Evolutionary conservation across 768 basidiomycete species (phyloP).

Genomic region (Chalciporus chontae): DNA sequence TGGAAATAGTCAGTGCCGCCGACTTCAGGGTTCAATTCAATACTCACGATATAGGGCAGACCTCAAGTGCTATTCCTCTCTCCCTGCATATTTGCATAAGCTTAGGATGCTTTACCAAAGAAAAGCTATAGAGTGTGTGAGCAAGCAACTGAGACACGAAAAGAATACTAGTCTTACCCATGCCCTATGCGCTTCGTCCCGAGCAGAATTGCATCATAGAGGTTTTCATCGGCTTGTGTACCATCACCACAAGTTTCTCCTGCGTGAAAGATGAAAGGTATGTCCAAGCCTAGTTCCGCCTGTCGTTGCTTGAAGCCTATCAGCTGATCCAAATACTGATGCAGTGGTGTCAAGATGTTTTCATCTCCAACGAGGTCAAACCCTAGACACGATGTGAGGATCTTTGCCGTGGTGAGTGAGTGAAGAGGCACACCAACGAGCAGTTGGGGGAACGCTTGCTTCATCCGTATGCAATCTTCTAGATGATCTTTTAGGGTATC

Average conservation of each 20-base stretch:
- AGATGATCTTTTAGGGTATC: conserved; percentile 62
- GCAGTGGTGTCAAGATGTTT: conserved; percentile 55
- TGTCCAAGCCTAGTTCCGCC: conserved; percentile 49
- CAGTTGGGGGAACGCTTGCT: conserved; percentile 69
- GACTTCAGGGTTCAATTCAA: background rate
- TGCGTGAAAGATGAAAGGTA: conserved; percentile 78
- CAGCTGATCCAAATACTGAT: conserved; percentile 59
- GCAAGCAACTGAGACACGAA: background rate
- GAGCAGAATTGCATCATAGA: conserved; percentile 76
- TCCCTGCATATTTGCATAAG: conserved; percentile 66
- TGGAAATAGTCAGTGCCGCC: conserved; percentile 1
- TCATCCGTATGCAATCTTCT: conserved; percentile 73
- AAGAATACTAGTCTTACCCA: conserved; percentile 42
- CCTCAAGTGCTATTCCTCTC: conserved; percentile 61
- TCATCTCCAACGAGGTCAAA: conserved; percentile 84
- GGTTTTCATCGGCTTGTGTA: conserved; percentile 60
- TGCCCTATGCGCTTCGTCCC: conserved; percentile 82
- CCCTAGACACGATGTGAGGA: conserved; percentile 36
- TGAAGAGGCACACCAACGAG: conserved; percentile 50
- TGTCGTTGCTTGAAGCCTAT: conserved; percentile 55
- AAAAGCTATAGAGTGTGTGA: conserved; percentile 44
- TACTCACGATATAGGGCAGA: conserved; percentile 79
- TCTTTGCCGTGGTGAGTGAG: background rate
- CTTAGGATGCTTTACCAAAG: conserved; percentile 73
- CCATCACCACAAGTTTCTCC: conserved; percentile 83